phyloP scores from a whole-genome alignment of 768 basidiomycete species.

The Lentinula boryana region DNA sequence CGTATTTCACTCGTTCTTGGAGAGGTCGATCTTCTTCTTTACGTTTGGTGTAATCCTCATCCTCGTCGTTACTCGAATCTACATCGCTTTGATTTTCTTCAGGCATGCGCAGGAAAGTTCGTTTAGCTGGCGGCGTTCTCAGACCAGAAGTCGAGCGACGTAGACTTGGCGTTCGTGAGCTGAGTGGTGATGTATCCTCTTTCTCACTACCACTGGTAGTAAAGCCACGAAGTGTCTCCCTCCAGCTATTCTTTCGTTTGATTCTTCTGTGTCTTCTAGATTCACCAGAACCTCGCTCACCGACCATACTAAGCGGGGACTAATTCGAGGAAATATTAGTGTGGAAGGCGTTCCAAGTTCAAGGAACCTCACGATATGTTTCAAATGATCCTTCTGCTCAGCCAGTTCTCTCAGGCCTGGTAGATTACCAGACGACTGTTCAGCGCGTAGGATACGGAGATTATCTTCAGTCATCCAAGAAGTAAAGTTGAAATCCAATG shows the following conservation, averaged over 20 bases:
- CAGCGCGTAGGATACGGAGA: slow-evolving; percentile 76
- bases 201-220: slow-evolving; percentile 37
- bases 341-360: background rate
- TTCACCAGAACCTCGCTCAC: slow-evolving; percentile 45
- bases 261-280: slow-evolving; percentile 37
- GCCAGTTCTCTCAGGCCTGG: slow-evolving; percentile 65
- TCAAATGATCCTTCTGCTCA: slow-evolving; percentile 82
- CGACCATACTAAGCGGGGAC: slow-evolving; percentile 89
- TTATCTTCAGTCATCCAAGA: slow-evolving; percentile 92
- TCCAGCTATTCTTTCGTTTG: slow-evolving; percentile 54
- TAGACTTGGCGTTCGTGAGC: slow-evolving; percentile 9
- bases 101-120: slow-evolving; percentile 29
- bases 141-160: slow-evolving; percentile 21
- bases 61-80: slow-evolving; percentile 43
- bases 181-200: slow-evolving; percentile 12
- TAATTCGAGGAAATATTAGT: slow-evolving; percentile 14
- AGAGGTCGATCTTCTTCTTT: slow-evolving; percentile 74
- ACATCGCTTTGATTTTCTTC: slow-evolving; percentile 46
- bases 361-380: slow-evolving; percentile 50
- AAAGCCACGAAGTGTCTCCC: slow-evolving; percentile 46
- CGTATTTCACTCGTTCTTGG: slow-evolving; percentile 63
- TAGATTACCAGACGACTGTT: slow-evolving; percentile 81
- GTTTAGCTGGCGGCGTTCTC: slow-evolving; percentile 20
- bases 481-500: slow-evolving; percentile 95
- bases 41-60: slow-evolving; percentile 38